Base-by-base conservation (phyloP, 179 eudicot species). In the Silene noctiflora region DNA sequence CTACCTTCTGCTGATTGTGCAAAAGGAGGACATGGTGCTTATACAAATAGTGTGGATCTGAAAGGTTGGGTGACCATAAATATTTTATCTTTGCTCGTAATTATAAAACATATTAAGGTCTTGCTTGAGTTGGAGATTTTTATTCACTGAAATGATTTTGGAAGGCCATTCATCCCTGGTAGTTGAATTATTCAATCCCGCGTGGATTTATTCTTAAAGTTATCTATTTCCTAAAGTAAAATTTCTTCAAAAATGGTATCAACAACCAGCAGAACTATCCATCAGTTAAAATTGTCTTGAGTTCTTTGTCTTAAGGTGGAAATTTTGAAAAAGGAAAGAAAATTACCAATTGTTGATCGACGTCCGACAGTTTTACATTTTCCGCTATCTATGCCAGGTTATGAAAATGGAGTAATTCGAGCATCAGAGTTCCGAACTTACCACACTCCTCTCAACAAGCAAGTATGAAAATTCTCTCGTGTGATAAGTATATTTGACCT, bases 21-120 rank as follows among this genome's bases (percentile, higher is more conserved):
- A 27, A 96, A 94, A 86, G 99, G 97, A 77, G 99, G 99, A 44
- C 95, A 91, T 77, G 99, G 97, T 73, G 99, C 99, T 80, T 96
- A 96, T 78, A 84, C 98, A 53, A 79, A 83, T 72, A 90, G 87
- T 60, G 98, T 96, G 78, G 96, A 91, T 71, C 85, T 96, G 73
- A 78, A 81, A 75, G 98, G 98, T 91, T 51, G 69, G 80, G 64
- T 27, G 46, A 55, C 27, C 62, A 62, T 70, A 71, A 14, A 72
- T 55, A 6, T 62, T 48, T 35, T 33, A 75, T 67, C 35, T 22
- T 66, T 13, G 55, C 55, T 59, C 55, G 67, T 25, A 74, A 29
- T 20, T 48, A n/a, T 6, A 22, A 8, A 35, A 17, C 63, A 31
- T 20, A 74, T 69, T 17, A 61, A 29, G 72, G 44, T 61, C 14